A percentile compares a stretch with the other conserved stretches of the same genome.
These are phyloP conservation scores for Phragmites australis DNA, from an alignment of 176 grass and related monocot species.

Conservation along the genomic window DNA sequence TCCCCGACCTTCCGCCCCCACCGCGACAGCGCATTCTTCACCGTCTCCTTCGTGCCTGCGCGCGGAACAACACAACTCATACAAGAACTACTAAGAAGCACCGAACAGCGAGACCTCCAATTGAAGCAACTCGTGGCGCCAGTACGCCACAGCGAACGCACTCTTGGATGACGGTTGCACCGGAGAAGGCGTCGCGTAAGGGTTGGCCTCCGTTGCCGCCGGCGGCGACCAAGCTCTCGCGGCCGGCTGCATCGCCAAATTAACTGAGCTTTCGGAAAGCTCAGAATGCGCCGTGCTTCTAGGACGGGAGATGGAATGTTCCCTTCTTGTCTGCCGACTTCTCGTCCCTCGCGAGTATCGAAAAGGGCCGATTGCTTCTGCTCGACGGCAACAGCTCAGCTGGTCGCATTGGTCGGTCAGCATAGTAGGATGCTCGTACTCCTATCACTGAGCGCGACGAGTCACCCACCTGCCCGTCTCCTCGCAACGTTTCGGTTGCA, in stretches of 20 bases:
- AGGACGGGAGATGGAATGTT: neutral
- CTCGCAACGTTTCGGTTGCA: constrained; percentile 29
- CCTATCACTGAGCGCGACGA: constrained; percentile 17
- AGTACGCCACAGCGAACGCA: constrained; percentile 17
- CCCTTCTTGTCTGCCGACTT: neutral
- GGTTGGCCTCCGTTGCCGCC: constrained; percentile 50
- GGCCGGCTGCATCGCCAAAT: constrained; percentile 30
- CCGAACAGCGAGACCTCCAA: neutral
- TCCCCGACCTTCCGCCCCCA: constrained; percentile 87
- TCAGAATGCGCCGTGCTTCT: no score
- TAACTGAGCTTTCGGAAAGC: no score
- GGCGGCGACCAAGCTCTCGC: constrained; percentile 22
- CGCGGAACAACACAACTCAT: neutral
- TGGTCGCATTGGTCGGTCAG: neutral
- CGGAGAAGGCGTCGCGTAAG: constrained; percentile 54
- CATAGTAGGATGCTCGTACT: neutral
- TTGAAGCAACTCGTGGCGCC: neutral
- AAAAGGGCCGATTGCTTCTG: constrained; percentile 8
- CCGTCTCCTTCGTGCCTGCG: constrained; percentile 71
- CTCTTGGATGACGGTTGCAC: constrained; percentile 52
- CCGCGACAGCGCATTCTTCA: constrained; percentile 68
- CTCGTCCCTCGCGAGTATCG: constrained; percentile 11
- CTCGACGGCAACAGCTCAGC: neutral
- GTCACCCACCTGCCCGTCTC: constrained; percentile 1
- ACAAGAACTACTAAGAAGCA: neutral